Evolutionary conservation across 805 yeast genomes (phyloP), one percentile per base, ranked within the genome.

Genomic region (Schwanniomyces yamadae): DNA sequence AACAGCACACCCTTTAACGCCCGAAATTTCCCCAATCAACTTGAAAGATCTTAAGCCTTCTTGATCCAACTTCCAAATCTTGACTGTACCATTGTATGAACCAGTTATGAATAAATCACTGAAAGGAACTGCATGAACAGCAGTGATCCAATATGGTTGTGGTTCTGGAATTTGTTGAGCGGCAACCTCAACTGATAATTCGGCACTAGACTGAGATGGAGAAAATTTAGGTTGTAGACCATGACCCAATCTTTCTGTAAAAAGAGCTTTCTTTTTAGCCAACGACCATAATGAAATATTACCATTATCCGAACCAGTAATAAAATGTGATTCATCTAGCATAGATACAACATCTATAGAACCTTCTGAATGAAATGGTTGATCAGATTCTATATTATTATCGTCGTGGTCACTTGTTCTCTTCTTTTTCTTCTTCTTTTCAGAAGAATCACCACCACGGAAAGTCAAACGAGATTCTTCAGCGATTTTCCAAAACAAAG

Each of bases 241-340:
- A 59, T 93, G 99, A 2, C 91, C 85, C 32, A 70, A 62, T 50
- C 93, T 75, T 42, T 74, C 61, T 2, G 80, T 78, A 57, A 61
- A 82, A 19, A 85, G 63, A 11, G 98, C 95, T 62, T 88, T 90
- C 75, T 93, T 93, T 64, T 88, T 88, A 17, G 86, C 81, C 39
- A 84, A 64, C 2, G 96, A 80, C 99, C 99, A 93, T 42, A 93
- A 68, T n/a, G 86, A 66, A 21, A 93, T 63, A 54, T 79, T 84
- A 28, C 99, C 99, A 57, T 90, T 91, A 56, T 93, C 99, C 11
- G 95, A 82, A 4, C 98, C 98, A 1, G 98, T 90, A 31, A 93
- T 80, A 55, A 93, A 93, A 57, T 85, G 89, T 18, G 89, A 78
- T 60, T 90, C 95, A 61, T 93, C 99, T 36, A 86, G 63, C 96